phyloP scores from a whole-genome alignment of 306 rosid species.

The Ceratonia siliqua region DNA sequence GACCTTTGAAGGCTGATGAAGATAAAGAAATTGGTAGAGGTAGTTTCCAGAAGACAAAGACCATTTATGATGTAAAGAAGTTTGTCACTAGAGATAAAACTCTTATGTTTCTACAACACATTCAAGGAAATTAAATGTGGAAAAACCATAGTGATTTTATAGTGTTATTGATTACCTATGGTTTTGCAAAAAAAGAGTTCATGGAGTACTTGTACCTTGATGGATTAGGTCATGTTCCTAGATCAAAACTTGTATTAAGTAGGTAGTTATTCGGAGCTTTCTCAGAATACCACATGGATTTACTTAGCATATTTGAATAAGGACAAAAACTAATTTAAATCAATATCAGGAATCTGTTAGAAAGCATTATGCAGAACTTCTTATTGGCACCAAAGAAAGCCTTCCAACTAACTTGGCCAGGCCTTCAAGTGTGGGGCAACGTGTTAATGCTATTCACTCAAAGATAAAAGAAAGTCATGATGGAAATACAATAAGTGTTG shows the following conservation, averaged over 20 bases:
- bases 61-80: constrained; percentile 56
- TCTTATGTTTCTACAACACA: constrained; percentile 53
- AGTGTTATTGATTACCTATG: constrained; percentile 92
- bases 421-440: constrained; percentile 80
- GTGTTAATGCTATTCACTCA: constrained; percentile 74
- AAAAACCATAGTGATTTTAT: constrained; percentile 75
- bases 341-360: constrained; percentile 83
- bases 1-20: no score
- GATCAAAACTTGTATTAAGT: constrained; percentile 89
- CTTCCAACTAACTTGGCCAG: constrained; percentile 84
- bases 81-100: constrained; percentile 60
- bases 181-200: constrained; percentile 89
- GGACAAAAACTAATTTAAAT: constrained; percentile 78
- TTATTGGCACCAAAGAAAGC: constrained; percentile 74
- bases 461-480: constrained; percentile 68
- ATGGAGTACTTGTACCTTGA: constrained; percentile 82
- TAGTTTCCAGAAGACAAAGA: no score
- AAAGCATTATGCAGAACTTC: constrained; percentile 77
- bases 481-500: constrained; percentile 74
- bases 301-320: constrained; percentile 71
- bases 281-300: constrained; percentile 91
- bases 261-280: constrained; percentile 92
- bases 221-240: constrained; percentile 87
- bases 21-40: no score
- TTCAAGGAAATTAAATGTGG: constrained; percentile 49